Evolutionary conservation across 768 basidiomycete genomes (phyloP).

Genomic region (Mycena rebaudengoi): DNA sequence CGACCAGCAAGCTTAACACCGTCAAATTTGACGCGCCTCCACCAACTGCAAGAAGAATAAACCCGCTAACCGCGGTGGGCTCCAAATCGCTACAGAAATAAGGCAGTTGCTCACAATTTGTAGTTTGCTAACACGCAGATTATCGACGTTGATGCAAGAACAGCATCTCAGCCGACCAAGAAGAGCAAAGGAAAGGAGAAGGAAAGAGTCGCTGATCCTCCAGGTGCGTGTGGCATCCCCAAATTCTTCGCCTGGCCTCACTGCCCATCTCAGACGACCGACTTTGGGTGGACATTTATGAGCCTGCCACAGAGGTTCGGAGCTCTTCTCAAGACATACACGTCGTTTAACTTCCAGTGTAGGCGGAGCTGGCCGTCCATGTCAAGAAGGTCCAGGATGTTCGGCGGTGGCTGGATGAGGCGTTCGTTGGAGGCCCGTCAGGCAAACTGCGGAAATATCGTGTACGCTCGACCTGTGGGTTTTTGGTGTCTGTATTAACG

Average conservation of each 20-base stretch:
- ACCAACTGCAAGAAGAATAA: slow-evolving; percentile 21
- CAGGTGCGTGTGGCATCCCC: neutral
- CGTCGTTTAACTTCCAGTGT: neutral
- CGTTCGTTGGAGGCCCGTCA: slow-evolving; percentile 72
- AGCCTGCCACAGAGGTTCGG: slow-evolving; percentile 64
- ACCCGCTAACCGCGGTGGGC: slow-evolving; percentile 35
- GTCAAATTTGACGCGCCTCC: slow-evolving; percentile 16
- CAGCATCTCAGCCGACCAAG: slow-evolving; percentile 8
- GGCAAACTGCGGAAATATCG: slow-evolving; percentile 76
- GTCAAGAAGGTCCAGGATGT: slow-evolving; percentile 82
- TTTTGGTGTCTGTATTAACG: neutral
- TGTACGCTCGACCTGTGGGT: slow-evolving; percentile 44
- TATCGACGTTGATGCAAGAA: neutral
- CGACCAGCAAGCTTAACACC: slow-evolving; percentile 18
- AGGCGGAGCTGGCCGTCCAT: slow-evolving; percentile 85
- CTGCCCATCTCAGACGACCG: no score
- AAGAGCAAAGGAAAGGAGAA: slow-evolving; percentile 30
- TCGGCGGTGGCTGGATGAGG: slow-evolving; percentile 76
- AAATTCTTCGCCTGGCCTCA: no score
- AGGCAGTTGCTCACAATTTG: neutral
- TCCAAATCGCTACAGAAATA: neutral
- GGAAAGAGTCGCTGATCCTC: neutral
- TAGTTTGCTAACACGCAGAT: slow-evolving; percentile 29
- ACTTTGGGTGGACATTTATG: slow-evolving; percentile 72
- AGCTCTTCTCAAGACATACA: neutral